Percentiles rank a stretch among this genome's conserved stretches.
These are phyloP conservation scores for Calonectria naviculata DNA, from an alignment of 2,329 filamentous ascomycete species.

Conservation along the genomic window DNA sequence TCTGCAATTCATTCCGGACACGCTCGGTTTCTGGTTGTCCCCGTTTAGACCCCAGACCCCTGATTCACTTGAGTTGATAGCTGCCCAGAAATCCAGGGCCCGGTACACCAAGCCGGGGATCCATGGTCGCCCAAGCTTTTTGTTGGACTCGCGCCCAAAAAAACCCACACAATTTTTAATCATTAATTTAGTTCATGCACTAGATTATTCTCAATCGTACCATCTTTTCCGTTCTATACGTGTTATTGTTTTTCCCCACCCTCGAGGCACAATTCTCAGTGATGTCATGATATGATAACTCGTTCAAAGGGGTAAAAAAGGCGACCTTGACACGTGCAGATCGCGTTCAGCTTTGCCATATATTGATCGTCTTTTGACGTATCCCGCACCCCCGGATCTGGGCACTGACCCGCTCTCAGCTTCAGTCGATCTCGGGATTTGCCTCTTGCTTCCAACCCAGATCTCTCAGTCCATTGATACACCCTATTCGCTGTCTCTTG, in stretches of 20 bases:
- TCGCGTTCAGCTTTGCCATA: constrained; percentile 8
- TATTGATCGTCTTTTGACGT: constrained; percentile 21
- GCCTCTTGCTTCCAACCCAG: constrained; percentile 19
- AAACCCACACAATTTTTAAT: not conserved
- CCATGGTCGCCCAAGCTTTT: not conserved
- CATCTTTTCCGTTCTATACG: not conserved
- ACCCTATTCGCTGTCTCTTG: not conserved
- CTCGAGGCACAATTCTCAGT: not conserved
- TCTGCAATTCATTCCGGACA: not conserved
- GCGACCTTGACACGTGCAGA: constrained; percentile 16
- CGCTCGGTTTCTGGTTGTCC: not conserved
- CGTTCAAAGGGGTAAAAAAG: constrained; percentile 8
- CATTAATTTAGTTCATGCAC: not conserved
- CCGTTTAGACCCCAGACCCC: not conserved
- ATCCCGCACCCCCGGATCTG: constrained; percentile 16
- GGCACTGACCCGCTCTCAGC: constrained; percentile 9
- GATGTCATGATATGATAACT: constrained; percentile 25
- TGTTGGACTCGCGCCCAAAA: not conserved
- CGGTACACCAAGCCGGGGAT: not conserved
- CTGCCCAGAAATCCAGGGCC: not conserved
- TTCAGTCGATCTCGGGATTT: constrained; percentile 15
- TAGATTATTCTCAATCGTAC: not conserved
- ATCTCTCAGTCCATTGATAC: not conserved
- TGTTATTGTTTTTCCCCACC: not conserved
- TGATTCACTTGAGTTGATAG: not conserved